Percentiles rank a stretch among this genome's conserved stretches.
These are phyloP conservation scores for Pythium guiyangense DNA, from an alignment of 352 stramenopile genomes.

Conservation along the genomic window DNA sequence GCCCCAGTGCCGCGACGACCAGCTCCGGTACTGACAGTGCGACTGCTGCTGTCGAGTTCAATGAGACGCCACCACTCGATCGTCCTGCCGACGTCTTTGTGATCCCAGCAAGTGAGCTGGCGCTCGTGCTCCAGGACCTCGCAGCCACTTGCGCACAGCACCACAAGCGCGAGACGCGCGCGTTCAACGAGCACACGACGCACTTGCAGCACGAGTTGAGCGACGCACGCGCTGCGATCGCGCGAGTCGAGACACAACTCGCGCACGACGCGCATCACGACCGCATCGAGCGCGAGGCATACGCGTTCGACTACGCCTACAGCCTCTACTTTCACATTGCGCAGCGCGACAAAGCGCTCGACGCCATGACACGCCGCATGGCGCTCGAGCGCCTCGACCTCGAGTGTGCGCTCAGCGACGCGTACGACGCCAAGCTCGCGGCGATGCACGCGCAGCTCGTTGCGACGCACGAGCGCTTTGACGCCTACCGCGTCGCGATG, in stretches of 20 bases:
- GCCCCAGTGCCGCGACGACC: not conserved
- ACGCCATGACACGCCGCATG: constrained; percentile 18
- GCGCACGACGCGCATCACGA: constrained; percentile 19
- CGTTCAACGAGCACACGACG: not conserved
- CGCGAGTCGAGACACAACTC: not conserved
- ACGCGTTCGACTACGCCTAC: constrained; percentile 34
- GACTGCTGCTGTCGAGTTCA: not conserved
- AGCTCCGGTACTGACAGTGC: not conserved
- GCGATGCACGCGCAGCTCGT: constrained; percentile 48
- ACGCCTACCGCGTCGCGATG: constrained; percentile 51
- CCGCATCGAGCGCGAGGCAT: constrained; percentile 32
- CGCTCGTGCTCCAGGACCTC: constrained; percentile 13
- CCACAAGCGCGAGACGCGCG: not conserved
- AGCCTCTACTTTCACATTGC: constrained; percentile 39
- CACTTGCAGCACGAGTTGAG: constrained; percentile 1
- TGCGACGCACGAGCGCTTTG: constrained; percentile 57
- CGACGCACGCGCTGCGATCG: constrained; percentile 1
- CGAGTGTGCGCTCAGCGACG: constrained; percentile 35
- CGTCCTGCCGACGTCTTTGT: constrained; percentile 8
- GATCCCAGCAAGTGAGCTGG: constrained; percentile 16
- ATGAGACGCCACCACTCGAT: not conserved
- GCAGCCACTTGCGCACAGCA: constrained; percentile 2
- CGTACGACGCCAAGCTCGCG: constrained; percentile 56
- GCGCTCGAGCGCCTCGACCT: constrained; percentile 39
- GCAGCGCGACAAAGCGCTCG: constrained; percentile 25